Conservation (phyloP, 805 yeast species). For the Ogataea paradorogensis region DNA sequence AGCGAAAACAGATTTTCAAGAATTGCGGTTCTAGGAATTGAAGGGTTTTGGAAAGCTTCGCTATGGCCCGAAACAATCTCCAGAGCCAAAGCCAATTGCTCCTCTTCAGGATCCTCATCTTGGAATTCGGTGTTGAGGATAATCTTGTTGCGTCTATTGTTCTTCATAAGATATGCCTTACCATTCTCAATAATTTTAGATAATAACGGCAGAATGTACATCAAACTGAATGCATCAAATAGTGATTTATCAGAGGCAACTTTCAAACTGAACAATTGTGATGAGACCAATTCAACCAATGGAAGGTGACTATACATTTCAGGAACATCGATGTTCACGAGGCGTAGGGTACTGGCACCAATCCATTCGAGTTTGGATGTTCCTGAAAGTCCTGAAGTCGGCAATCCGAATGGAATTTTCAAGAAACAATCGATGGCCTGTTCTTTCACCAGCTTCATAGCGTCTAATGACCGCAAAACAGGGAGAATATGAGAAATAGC, state of each 20-base stretch:
- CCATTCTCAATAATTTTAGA: slow-evolving; percentile 67
- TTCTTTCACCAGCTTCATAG: slow-evolving; percentile 33
- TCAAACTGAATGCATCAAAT: slow-evolving; percentile 63
- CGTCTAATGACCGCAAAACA: slow-evolving; percentile 38
- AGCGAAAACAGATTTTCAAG: slow-evolving; percentile 61
- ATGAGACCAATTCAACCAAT: slow-evolving; percentile 50
- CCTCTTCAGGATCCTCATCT: slow-evolving; percentile 87
- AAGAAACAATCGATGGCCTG: slow-evolving; percentile 51
- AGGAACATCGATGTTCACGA: slow-evolving; percentile 46
- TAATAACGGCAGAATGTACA: slow-evolving; percentile 74
- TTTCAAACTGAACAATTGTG: slow-evolving; percentile 73
- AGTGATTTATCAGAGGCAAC: slow-evolving; percentile 70
- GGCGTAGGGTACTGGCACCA: slow-evolving; percentile 70
- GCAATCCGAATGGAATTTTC: slow-evolving; percentile 47
- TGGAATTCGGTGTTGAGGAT: slow-evolving; percentile 61
- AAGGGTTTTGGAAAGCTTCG: slow-evolving; percentile 60
- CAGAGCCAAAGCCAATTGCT: slow-evolving; percentile 71
- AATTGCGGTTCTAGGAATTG: slow-evolving; percentile 68
- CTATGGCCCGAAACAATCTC: slow-evolving; percentile 71
- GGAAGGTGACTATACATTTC: slow-evolving; percentile 49
- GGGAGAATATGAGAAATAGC: slow-evolving; percentile 52
- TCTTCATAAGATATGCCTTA: slow-evolving; percentile 50
- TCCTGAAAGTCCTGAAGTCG: slow-evolving; percentile 47
- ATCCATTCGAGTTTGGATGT: slow-evolving; percentile 42
- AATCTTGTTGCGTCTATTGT: slow-evolving; percentile 46